Evolutionary conservation across 495 filamentous ascomycete genomes (phyloP).

Genomic region (Ramalina peruviana): DNA sequence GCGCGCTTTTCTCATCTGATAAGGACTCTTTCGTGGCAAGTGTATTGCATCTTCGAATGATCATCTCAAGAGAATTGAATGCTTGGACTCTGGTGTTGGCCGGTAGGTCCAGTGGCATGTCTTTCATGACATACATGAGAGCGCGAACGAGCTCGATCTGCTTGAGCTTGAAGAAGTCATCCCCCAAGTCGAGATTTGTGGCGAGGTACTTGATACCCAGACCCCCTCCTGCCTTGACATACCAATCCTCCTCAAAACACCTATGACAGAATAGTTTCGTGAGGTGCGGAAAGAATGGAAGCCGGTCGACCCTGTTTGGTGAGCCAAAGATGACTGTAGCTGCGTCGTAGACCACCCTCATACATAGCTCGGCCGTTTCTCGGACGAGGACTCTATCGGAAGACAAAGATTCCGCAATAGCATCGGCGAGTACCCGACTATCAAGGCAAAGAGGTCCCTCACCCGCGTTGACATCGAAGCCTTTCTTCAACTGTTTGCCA

Average conservation of each 20-base stretch:
- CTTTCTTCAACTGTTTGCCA: slow-evolving; percentile 51
- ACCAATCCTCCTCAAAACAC: slow-evolving; percentile 96
- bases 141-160: slow-evolving; percentile 76
- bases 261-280: slow-evolving; percentile 76
- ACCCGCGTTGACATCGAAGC: slow-evolving; percentile 70
- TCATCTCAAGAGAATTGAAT: slow-evolving; percentile 63
- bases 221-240: slow-evolving; percentile 83
- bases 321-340: slow-evolving; percentile 72
- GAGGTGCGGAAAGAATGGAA: slow-evolving; percentile 73
- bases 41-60: slow-evolving; percentile 63
- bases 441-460: slow-evolving; percentile 81
- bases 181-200: slow-evolving; percentile 66
- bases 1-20: slow-evolving; percentile 45
- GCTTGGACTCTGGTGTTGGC: slow-evolving; percentile 71
- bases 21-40: slow-evolving; percentile 63
- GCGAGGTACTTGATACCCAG: slow-evolving; percentile 75
- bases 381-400: slow-evolving; percentile 67
- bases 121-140: slow-evolving; percentile 91
- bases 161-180: slow-evolving; percentile 64
- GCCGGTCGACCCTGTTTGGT: slow-evolving; percentile 47
- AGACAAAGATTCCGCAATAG: slow-evolving; percentile 72
- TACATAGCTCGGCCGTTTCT: slow-evolving; percentile 66
- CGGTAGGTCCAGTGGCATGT: slow-evolving; percentile 84
- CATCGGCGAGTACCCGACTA: slow-evolving; percentile 71
- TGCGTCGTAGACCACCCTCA: slow-evolving; percentile 62